phyloP scores from a whole-genome alignment of 1,139 yeast species.

The Petasospora rhodanensis region DNA sequence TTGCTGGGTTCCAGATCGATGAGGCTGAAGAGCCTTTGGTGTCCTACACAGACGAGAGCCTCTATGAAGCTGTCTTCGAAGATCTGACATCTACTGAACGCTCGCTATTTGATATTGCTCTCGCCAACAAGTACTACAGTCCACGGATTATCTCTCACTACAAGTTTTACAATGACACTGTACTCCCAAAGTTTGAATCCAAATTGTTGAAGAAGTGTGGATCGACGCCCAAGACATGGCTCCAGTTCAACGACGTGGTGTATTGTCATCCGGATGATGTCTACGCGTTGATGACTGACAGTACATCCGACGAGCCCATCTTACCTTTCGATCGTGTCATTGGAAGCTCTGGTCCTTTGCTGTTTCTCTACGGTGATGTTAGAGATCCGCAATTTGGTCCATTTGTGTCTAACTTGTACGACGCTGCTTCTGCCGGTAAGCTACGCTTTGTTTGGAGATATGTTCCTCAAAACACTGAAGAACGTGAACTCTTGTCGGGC shows the following conservation, averaged over 20 bases:
- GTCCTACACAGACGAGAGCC: conserved; percentile 25
- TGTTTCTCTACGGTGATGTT: conserved; percentile 52
- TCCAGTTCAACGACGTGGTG: conserved; percentile 45
- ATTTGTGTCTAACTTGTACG: conserved; percentile 56
- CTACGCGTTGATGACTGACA: conserved; percentile 57
- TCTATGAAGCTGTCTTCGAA: conserved; percentile 35
- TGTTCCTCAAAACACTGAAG: conserved; percentile 26
- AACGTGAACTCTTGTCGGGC: conserved; percentile 46
- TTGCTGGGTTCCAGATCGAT: conserved; percentile 30
- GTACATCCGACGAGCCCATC: conserved; percentile 19
- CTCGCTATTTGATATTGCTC: conserved; percentile 44
- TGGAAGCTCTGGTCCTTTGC: conserved; percentile 45
- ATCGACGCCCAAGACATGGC: conserved; percentile 43
- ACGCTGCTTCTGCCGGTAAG: conserved; percentile 61
- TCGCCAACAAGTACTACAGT: conserved; percentile 49
- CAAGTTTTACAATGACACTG: conserved; percentile 39
- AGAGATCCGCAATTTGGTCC: conserved; percentile 41
- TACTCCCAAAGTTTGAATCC: conserved; percentile 14
- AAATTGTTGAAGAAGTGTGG: conserved; percentile 25
- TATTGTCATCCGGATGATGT: conserved; percentile 67
- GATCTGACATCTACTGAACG: conserved; percentile 28
- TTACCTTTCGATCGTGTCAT: conserved; percentile 56
- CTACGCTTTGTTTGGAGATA: conserved; percentile 76
- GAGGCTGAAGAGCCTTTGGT: conserved; percentile 18
- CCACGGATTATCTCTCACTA: conserved; percentile 67